Conservation (phyloP, 495 filamentous ascomycete species). For the Talaromyces liani region DNA sequence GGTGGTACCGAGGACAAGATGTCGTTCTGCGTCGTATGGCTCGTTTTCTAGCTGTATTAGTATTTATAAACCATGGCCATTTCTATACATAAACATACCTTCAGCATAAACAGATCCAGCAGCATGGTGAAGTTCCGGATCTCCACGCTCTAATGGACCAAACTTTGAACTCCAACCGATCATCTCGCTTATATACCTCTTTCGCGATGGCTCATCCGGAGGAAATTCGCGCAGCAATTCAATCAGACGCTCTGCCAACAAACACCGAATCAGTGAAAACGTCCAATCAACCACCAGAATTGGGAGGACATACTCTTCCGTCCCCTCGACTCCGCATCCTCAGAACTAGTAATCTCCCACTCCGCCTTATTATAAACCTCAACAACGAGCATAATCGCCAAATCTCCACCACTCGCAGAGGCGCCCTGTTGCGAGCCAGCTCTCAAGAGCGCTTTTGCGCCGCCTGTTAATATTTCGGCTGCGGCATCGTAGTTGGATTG, state of each 20-base stretch:
- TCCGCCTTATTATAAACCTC: slow-evolving; percentile 84
- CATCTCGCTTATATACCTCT: slow-evolving; percentile 83
- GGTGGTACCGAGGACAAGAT: slow-evolving; percentile 82
- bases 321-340: slow-evolving; percentile 31
- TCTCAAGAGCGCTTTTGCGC: slow-evolving; percentile 75
- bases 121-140: slow-evolving; percentile 93
- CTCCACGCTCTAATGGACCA: slow-evolving; percentile 84
- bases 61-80: neutral
- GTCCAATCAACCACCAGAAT: neutral
- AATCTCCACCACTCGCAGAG: slow-evolving; percentile 78
- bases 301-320: slow-evolving; percentile 32
- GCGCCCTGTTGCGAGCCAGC: slow-evolving; percentile 70
- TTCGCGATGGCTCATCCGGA: slow-evolving; percentile 76
- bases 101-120: slow-evolving; percentile 82
- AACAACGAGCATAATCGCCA: slow-evolving; percentile 74
- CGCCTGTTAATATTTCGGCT: slow-evolving; percentile 76
- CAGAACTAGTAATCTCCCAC: slow-evolving; percentile 56
- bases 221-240: slow-evolving; percentile 70
- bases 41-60: slow-evolving; percentile 57
- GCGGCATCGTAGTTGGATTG: slow-evolving; percentile 73
- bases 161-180: slow-evolving; percentile 80
- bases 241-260: slow-evolving; percentile 43
- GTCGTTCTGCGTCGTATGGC: slow-evolving; percentile 84
- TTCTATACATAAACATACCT: slow-evolving; percentile 30
- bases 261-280: neutral